Conservation (phyloP, 2,329 filamentous ascomycete species). For the Coniella lustricola region DNA sequence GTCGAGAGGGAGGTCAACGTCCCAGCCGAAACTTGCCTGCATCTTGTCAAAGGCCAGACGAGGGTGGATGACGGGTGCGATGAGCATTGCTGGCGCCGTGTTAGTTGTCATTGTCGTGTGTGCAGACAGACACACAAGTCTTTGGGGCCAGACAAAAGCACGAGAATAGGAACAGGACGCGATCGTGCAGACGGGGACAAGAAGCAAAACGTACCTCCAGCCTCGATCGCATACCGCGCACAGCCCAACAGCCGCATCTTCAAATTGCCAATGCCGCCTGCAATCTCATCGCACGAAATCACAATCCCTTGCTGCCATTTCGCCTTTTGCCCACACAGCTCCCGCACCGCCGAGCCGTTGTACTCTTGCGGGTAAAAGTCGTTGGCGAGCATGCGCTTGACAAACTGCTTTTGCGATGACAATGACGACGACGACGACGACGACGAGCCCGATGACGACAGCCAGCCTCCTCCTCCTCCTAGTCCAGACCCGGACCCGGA, state of each 20-base stretch:
- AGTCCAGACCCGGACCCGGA: no score
- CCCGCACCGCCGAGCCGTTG: slow-evolving; percentile 4
- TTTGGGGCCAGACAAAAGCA: no score
- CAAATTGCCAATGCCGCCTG: slow-evolving; percentile 15
- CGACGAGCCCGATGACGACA: no score
- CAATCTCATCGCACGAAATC: slow-evolving; percentile 9
- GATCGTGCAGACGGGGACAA: no score
- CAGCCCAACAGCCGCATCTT: slow-evolving; percentile 13
- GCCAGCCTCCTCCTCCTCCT: slow-evolving; percentile 1
- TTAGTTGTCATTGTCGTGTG: neutral
- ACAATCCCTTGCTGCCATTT: slow-evolving; percentile 13
- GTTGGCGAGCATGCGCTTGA: slow-evolving; percentile 2
- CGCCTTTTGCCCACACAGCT: slow-evolving; percentile 7
- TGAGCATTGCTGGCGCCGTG: slow-evolving; percentile 2
- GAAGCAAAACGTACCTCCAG: slow-evolving; percentile 4
- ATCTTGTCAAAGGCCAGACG: slow-evolving; percentile 11
- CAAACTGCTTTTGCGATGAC: slow-evolving; percentile 7
- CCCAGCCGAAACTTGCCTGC: slow-evolving; percentile 13
- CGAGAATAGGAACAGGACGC: no score
- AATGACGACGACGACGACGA: no score
- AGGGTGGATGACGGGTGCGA: slow-evolving; percentile 6
- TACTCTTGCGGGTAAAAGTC: slow-evolving; percentile 11
- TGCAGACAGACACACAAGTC: no score
- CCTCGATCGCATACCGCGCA: slow-evolving; percentile 10
- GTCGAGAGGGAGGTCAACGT: slow-evolving; percentile 5